Evolutionary conservation across 192 early-diverging fungal genomes (phyloP).

Genomic region (Coemansia sp.): DNA sequence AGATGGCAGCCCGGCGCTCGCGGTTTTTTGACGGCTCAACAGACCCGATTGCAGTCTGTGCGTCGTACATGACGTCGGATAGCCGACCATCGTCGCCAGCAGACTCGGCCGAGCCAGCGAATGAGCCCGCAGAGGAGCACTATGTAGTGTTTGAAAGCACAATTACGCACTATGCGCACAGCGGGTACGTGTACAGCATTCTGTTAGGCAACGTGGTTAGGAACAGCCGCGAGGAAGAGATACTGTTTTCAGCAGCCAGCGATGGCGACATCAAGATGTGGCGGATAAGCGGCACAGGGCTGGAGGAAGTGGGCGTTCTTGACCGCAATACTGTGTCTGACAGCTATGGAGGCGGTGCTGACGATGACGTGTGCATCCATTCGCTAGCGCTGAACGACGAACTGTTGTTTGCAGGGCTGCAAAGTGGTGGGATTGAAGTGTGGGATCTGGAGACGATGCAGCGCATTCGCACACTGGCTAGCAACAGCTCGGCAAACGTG

Average conservation of each 20-base stretch:
- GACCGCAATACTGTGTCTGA: constrained; percentile 16
- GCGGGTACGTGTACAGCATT: constrained; percentile 71
- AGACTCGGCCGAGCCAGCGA: constrained; percentile 9
- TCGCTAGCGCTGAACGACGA: constrained; percentile 67
- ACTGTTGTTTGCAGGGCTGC: constrained; percentile 70
- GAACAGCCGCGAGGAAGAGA: constrained; percentile 3
- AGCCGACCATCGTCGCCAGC: constrained; percentile 17
- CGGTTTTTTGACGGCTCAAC: constrained; percentile 40
- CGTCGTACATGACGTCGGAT: constrained; percentile 5
- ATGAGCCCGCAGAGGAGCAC: constrained; percentile 23
- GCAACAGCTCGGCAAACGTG: constrained; percentile 56
- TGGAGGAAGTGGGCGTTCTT: constrained; percentile 30
- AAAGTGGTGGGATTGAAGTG: constrained; percentile 70
- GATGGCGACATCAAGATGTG: constrained; percentile 67
- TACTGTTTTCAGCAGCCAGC: constrained; percentile 60
- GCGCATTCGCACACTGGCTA: constrained; percentile 38
- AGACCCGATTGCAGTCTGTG: constrained; percentile 19
- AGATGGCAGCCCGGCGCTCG: constrained; percentile 26
- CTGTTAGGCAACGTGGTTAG: constrained; percentile 36
- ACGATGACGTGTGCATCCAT: constrained; percentile 57
- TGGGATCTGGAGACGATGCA: constrained; percentile 75
- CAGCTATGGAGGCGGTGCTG: constrained; percentile 13
- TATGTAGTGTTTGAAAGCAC: constrained; percentile 61
- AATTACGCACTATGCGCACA: constrained; percentile 64
- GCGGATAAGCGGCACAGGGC: constrained; percentile 13